Conservation (phyloP, 2,329 filamentous ascomycete genomes). For the Fusarium longipes region DNA sequence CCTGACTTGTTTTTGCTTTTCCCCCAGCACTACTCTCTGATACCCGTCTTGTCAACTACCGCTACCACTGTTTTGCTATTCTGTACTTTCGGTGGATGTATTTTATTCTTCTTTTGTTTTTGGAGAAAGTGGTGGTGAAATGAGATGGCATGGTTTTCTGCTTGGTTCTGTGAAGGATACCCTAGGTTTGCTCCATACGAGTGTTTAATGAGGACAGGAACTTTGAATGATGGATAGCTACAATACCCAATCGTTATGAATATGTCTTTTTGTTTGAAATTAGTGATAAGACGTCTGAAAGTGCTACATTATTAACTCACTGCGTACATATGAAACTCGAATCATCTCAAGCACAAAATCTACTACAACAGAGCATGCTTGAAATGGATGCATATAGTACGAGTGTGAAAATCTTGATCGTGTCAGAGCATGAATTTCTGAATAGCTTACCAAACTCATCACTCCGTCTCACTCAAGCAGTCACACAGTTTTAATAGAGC, state of each 20-base stretch:
- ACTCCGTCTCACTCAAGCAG: background rate
- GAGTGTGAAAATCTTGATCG: background rate
- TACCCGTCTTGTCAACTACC: conserved; percentile 27
- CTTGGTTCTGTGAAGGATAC: conserved; percentile 26
- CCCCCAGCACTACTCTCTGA: conserved; percentile 20
- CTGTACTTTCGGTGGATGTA: conserved; percentile 30
- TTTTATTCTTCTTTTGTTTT: conserved; percentile 16
- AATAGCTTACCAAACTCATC: background rate
- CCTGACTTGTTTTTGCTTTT: conserved; percentile 14
- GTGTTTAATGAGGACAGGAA: conserved; percentile 30
- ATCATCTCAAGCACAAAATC: background rate
- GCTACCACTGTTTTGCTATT: background rate
- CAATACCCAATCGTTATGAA: conserved; percentile 41
- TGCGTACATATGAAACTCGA: background rate
- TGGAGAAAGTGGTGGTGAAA: conserved; percentile 1
- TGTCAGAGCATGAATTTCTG: background rate
- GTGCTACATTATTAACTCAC: background rate
- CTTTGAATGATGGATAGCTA: conserved; percentile 21
- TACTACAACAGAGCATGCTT: background rate
- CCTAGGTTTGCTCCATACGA: conserved; percentile 24
- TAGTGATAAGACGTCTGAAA: background rate
- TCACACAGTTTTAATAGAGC: conserved; percentile 3
- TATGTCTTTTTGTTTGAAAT: conserved; percentile 4
- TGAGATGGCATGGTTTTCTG: background rate
- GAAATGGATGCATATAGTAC: too few relatives aligned